Conservation (phyloP, 208 protist genomes). For the Crithidia mellificae region DNA sequence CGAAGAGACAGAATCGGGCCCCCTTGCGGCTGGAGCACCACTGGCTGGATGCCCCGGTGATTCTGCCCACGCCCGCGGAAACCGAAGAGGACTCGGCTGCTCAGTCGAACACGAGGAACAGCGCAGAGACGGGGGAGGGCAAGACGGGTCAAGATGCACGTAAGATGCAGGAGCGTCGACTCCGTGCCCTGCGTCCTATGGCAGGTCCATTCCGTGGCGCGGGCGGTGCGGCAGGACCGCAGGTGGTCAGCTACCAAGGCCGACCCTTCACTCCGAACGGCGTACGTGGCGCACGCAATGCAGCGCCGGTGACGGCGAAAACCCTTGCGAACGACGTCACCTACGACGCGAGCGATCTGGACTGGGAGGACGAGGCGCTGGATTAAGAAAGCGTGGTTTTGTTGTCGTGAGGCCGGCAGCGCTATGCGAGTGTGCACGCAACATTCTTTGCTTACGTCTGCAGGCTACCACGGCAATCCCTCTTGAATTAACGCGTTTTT, state of each 20-base stretch:
- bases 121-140: not conserved
- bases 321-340: constrained; percentile 29
- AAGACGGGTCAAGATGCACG: not conserved
- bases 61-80: not conserved
- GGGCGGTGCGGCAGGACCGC: constrained; percentile 13
- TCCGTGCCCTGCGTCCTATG: not conserved
- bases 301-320: constrained; percentile 15
- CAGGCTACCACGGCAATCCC: no score
- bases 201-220: constrained; percentile 2
- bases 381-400: not conserved
- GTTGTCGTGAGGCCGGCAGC: no score
- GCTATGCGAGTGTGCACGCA: no score
- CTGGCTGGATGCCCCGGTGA: constrained; percentile 23
- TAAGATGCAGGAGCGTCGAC: constrained; percentile 13
- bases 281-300: constrained; percentile 33
- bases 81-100: not conserved
- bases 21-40: constrained; percentile 30
- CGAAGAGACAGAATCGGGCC: constrained; percentile 4
- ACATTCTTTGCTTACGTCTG: no score
- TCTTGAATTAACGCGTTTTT: no score
- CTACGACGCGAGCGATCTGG: constrained; percentile 19
- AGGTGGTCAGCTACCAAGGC: constrained; percentile 49
- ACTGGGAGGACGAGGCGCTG: constrained; percentile 25
- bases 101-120: not conserved
- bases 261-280: constrained; percentile 54